phyloP scores from a whole-genome alignment of 129 eudicot genomes.

The Dittrichia graveolens region DNA sequence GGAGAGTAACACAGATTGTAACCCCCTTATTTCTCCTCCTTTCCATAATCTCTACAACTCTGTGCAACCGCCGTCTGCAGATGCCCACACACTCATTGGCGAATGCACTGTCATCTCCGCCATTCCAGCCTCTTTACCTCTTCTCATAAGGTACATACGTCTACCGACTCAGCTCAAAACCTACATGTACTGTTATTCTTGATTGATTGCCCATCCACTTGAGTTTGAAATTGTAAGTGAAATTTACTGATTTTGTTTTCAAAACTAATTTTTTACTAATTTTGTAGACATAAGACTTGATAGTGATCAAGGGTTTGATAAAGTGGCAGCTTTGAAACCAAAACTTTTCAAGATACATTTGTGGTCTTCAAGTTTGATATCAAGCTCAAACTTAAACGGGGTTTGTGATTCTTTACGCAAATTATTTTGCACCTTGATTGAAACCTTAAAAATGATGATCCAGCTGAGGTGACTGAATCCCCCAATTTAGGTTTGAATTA shows the following conservation, averaged over 20 bases:
- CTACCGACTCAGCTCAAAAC: neutral
- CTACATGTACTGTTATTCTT: neutral
- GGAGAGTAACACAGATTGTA: constrained; percentile 2
- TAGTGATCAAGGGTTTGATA: neutral
- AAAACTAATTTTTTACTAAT: neutral
- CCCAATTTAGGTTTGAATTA: constrained; percentile 73
- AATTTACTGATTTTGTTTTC: neutral
- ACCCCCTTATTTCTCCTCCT: neutral
- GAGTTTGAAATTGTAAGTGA: neutral
- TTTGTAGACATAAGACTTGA: neutral
- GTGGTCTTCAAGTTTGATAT: constrained; percentile 1
- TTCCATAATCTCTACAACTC: neutral
- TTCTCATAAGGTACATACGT: neutral
- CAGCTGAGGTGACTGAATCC: constrained; percentile 47
- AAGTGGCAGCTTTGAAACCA: constrained; percentile 19
- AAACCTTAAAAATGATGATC: constrained; percentile 33
- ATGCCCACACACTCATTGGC: constrained; percentile 1
- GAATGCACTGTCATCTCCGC: constrained; percentile 2
- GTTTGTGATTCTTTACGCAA: neutral
- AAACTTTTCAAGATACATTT: constrained; percentile 10
- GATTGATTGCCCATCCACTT: neutral
- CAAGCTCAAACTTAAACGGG: neutral
- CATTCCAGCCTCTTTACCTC: constrained; percentile 1
- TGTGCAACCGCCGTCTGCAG: constrained; percentile 7
- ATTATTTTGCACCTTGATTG: constrained; percentile 24